Percentiles rank a stretch among this genome's conserved stretches.
These are phyloP conservation scores for Globisporangium echinulatum DNA, from an alignment of 352 stramenopile species.

Conservation along the genomic window DNA sequence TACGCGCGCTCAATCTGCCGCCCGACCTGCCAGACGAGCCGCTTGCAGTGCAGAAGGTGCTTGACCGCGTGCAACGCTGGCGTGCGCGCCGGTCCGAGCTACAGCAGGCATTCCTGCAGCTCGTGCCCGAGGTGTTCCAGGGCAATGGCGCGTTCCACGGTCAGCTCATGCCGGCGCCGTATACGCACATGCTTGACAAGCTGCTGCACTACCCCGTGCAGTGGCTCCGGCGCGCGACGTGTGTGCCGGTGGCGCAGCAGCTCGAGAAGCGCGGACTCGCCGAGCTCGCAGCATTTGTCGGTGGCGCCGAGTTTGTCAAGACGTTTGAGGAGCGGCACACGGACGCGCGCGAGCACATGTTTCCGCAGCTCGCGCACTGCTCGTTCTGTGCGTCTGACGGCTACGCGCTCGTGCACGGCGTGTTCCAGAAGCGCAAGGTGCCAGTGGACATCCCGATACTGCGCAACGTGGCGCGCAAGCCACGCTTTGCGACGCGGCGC, in stretches of 20 bases:
- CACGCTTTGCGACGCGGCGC: constrained; percentile 14
- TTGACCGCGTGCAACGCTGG: constrained; percentile 50
- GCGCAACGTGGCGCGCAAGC: constrained; percentile 13
- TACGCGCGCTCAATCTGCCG: constrained; percentile 45
- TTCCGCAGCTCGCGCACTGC: constrained; percentile 48
- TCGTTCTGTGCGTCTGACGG: constrained; percentile 61
- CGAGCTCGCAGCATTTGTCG: constrained; percentile 48
- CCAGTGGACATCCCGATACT: constrained; percentile 15
- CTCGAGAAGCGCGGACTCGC: constrained; percentile 46
- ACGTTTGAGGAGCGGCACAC: constrained; percentile 66
- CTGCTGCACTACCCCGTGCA: constrained; percentile 59
- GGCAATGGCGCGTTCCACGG: constrained; percentile 25
- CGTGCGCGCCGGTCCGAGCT: constrained; percentile 49
- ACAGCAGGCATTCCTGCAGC: constrained; percentile 32
- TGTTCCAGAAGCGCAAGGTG: constrained; percentile 50
- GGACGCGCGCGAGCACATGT: constrained; percentile 38
- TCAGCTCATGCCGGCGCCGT: constrained; percentile 45
- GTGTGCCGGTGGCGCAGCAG: constrained; percentile 36
- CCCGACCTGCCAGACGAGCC: constrained; percentile 46
- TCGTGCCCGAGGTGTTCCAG: constrained; percentile 49
- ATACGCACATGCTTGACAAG: constrained; percentile 47
- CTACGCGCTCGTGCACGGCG: constrained; percentile 70
- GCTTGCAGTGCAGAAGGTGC: constrained; percentile 44
- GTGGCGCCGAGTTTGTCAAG: constrained; percentile 57
- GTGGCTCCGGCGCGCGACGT: constrained; percentile 45